Evolutionary conservation across 148 eudicot genomes (phyloP), one percentile per base, ranked within the genome.

Genomic region (Simmondsia chinensis): DNA sequence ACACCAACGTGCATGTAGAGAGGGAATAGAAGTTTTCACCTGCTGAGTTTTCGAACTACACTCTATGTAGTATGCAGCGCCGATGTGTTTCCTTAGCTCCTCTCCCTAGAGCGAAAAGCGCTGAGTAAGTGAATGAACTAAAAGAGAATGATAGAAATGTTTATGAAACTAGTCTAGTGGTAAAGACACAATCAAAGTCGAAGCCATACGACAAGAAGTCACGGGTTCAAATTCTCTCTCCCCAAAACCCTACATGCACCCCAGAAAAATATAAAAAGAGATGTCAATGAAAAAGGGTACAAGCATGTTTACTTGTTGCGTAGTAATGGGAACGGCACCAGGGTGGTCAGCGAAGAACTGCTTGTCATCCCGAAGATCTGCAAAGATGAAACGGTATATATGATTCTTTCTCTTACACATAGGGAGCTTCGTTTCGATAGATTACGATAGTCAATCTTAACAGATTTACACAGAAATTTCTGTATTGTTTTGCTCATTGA

Each of bases 331-430:
- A 29, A 73, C 72, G 33, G 94, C 94, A 32, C 82, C 86, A 37
- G 94, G 94, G 46, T 78, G 94, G 69, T 78, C 82, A 27, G 59
- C 16, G 26, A 83, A 80, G 48, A 73, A 83, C 59, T 80, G 88
- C 59, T 80, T 83, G 49, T 83, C 88, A 58, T 83, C 94, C 60
- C 88, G 64, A 57, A 83, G 87, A 76, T 83, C 94, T 83, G 79
- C 40, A 36, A 29, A 15, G 8, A 43, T 11, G 22, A 39, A 17
- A 9, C 16, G 16, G 15, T 23, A 37, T n/a, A 46, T 18, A 14
- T 34, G n/a, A 26, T n/a, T n/a, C n/a, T n/a, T n/a, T n/a, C n/a
- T n/a, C n/a, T n/a, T n/a, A n/a, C n/a, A n/a, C n/a, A n/a, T n/a
- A n/a, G n/a, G n/a, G n/a, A n/a, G n/a, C n/a, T n/a, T n/a, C n/a